Base-by-base conservation (phyloP, 2,329 filamentous ascomycete genomes). In the Rutstroemia sydowiana region DNA sequence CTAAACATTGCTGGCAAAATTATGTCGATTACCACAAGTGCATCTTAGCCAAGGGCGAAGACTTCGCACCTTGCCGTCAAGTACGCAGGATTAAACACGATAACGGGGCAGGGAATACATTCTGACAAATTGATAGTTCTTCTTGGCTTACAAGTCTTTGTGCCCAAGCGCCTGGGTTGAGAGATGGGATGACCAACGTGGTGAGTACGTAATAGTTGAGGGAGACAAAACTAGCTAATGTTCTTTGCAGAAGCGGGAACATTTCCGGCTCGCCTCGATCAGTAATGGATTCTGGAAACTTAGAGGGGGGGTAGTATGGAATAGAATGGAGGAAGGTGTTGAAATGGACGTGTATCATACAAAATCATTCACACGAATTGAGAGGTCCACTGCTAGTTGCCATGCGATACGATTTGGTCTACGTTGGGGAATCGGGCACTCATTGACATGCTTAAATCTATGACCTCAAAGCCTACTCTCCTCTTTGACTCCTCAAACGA, bases 1-100 rank as follows among this genome's bases (percentile, higher is more conserved):
- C 91, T 76, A 96, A 96, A 87, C 91, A 98, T 84, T 98, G 93
- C 88, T 98, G 93, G 93, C 95, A 98, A 75, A 98, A 98, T 83
- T 98, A 98, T 77, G 93, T 98, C 78, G 93, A 98, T 75, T 97
- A 98, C 82, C 88, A 98, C 85, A 98, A 98, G 83, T 98, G 93
- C 80, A 90, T 96, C 74, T 78, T 85, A 70, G 92, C 91, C 75
- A 97, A 97, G 83, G 92, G 92, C 74, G 92, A 97, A 79, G 91
- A 96, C 70, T 97, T 97, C 73, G 85, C 88, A 66, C 92, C 92
- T 61, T 97, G 92, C 87, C 86, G 85, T 69, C 91, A 96, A 86
- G 91, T 95, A 84, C 61, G 71, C 46, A n/a, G 45, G 48, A 40
- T 62, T 57, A 46, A 44, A 46, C 61, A 8, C 23, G 34, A 46